Percentiles rank a stretch among this genome's conserved stretches.
Evolutionary conservation across 352 stramenopile genomes (phyloP).

Genomic region (Nothophytophthora sp.): DNA sequence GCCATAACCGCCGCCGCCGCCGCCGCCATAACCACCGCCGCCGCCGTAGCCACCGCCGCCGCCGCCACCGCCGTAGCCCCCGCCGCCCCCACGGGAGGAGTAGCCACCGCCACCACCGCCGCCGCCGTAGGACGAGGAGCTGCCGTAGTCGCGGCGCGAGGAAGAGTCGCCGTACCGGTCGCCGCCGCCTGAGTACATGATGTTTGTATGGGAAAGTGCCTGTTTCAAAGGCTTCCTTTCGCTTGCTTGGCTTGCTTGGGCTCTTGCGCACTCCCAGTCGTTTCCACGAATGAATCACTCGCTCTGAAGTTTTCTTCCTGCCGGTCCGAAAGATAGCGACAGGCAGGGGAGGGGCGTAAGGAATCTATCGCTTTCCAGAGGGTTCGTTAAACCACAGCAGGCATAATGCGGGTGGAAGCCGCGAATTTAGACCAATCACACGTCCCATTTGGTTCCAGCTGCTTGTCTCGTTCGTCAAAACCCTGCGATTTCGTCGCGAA

Average conservation of each 20-base stretch:
- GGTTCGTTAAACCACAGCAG: constrained; percentile 8
- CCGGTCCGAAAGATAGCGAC: too few species aligned
- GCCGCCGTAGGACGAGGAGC: too few species aligned
- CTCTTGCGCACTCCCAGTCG: constrained; percentile 9
- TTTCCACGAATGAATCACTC: constrained; percentile 29
- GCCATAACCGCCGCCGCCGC: constrained; percentile 26
- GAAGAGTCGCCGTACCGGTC: constrained; percentile 79
- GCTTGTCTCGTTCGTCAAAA: constrained; percentile 11
- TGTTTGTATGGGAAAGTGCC: constrained; percentile 21
- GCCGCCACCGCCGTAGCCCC: constrained; percentile 27
- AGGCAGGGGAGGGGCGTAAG: constrained; percentile 2
- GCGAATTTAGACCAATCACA: constrained; percentile 24
- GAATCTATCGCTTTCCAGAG: constrained; percentile 32
- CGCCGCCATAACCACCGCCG: constrained; percentile 31
- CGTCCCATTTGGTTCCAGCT: too few species aligned
- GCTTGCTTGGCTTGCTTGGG: constrained; percentile 7
- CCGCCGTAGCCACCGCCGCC: constrained; percentile 35
- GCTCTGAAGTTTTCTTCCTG: too few species aligned
- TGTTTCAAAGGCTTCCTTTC: too few species aligned
- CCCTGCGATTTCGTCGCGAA: too few species aligned
- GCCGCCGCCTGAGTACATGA: constrained; percentile 70
- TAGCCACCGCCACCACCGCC: constrained; percentile 17
- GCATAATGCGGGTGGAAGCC: constrained; percentile 33
- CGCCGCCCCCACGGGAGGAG: constrained; percentile 28
- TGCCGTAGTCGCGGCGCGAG: constrained; percentile 65